Base-by-base conservation (phyloP, 2,329 filamentous ascomycete genomes). In the Cladosporium halotolerans region DNA sequence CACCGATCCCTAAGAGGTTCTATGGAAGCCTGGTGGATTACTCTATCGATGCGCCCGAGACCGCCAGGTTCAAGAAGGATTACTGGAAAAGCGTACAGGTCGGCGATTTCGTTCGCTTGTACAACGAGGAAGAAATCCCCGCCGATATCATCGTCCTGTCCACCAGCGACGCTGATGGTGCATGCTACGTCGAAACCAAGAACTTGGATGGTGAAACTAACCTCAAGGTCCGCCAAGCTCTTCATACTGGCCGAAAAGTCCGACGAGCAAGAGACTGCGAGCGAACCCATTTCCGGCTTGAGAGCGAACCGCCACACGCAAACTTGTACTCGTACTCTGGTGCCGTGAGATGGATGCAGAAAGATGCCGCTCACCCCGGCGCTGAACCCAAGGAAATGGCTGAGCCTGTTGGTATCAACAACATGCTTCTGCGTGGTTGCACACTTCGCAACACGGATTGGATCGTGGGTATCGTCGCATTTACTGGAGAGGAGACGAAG, bases 131-230 rank as follows among this genome's bases (percentile, higher is more conserved):
- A 65, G 90, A 95, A 62, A 83, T 99, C 19, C 95, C 93, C 1
- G 92, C 93, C 45, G 93, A 99, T 70, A 77, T 99, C 44, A 85
- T 97, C 45, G 87, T 99, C 41, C 74, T 99, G 19, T 88, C 93
- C 2, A 97, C 93, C 0, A 96, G 93, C 2, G 93, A 97, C 63
- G 80, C 86, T 1, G 93, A 99, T 63, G 93, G 93, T 47, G 89
- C 89, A 36, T 99, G 93, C 71, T 99, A 96, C 63, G 87, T 99
- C 18, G 93, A 99, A 72, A 99, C 93, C 2, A 99, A 97, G 76
- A 97, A 96, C 68, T 70, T 99, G 75, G 93, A 99, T 65, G 93
- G 93, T 47, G 93, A 99, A 73, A 99, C 93, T 2, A 99, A 99
- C 64, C 75, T 99, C 58, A 99, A 99, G 72, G 90, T 96, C 57